Evolutionary conservation across 768 basidiomycete genomes (phyloP).

Genomic region (Coprinopsis cinerea): DNA sequence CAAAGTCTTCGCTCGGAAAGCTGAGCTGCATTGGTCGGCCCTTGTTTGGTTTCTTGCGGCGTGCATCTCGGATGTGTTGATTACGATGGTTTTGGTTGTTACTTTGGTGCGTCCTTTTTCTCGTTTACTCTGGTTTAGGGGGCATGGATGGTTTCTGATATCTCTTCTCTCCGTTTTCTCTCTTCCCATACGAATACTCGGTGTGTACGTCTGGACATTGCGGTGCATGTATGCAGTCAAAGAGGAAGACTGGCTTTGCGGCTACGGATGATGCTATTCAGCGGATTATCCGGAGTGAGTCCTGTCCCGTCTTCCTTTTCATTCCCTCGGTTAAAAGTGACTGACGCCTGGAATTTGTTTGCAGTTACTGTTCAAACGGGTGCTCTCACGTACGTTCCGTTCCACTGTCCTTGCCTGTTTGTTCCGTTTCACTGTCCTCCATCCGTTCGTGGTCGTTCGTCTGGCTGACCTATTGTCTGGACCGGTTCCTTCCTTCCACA

Average conservation of each 20-base stretch:
- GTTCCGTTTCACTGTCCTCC: not conserved
- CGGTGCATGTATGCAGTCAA: slow-evolving; percentile 19
- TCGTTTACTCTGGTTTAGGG: too few species aligned
- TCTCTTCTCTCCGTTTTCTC: not conserved
- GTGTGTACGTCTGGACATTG: not conserved
- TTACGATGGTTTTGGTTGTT: slow-evolving; percentile 31
- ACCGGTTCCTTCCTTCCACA: slow-evolving; percentile 12
- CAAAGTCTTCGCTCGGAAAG: slow-evolving; percentile 33
- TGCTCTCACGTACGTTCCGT: slow-evolving; percentile 27
- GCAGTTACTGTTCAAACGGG: slow-evolving; percentile 40
- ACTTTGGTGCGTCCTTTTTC: slow-evolving; percentile 26
- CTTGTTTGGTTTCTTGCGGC: slow-evolving; percentile 41
- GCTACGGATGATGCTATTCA: slow-evolving; percentile 37
- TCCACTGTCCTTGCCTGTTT: not conserved
- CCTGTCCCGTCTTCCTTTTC: too few species aligned
- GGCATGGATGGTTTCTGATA: slow-evolving; percentile 6
- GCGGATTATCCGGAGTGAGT: slow-evolving; percentile 28
- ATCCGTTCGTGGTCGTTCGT: too few species aligned
- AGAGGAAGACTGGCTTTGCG: slow-evolving; percentile 35
- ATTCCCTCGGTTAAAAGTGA: too few species aligned
- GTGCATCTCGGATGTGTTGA: slow-evolving; percentile 34
- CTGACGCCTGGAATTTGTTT: not conserved
- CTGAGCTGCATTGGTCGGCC: slow-evolving; percentile 38
- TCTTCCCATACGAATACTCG: not conserved
- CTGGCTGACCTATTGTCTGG: not conserved